phyloP scores from a whole-genome alignment of 306 rosid species.

The Mimosa pudica region DNA sequence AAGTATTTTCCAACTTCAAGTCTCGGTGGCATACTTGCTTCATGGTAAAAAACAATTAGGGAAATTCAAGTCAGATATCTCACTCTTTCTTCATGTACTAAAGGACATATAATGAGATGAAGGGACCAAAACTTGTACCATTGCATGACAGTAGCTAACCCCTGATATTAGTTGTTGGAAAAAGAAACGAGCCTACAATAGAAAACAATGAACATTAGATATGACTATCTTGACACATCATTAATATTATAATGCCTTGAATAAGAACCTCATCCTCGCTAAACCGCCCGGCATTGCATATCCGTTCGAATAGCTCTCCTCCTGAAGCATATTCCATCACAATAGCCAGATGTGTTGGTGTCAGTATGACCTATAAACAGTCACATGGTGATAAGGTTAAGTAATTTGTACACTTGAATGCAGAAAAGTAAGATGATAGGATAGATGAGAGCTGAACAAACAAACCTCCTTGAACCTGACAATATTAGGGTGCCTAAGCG shows the following conservation, averaged over 20 bases:
- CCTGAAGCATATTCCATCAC: constrained; percentile 26
- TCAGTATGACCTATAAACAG: constrained; percentile 18
- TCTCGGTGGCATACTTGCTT: constrained; percentile 26
- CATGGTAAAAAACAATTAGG: background rate
- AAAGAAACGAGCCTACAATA: constrained; percentile 19
- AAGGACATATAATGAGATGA: background rate
- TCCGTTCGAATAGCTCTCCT: constrained; percentile 26
- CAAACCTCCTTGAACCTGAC: constrained; percentile 27
- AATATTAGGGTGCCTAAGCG: constrained; percentile 21
- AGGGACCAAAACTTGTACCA: constrained; percentile 1
- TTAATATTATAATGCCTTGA: background rate
- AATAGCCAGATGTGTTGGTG: constrained; percentile 22
- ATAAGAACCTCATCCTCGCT: constrained; percentile 26
- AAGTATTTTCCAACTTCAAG: constrained; percentile 24
- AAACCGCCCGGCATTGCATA: constrained; percentile 23
- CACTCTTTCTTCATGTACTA: background rate
- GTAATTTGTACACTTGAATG: background rate
- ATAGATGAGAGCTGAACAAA: background rate
- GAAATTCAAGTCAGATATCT: background rate
- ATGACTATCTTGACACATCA: background rate
- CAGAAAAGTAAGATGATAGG: background rate
- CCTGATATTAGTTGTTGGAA: constrained; percentile 21
- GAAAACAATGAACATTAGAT: background rate
- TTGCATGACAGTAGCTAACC: constrained; percentile 28
- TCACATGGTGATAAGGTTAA: background rate